phyloP scores from a whole-genome alignment of 345 rosid species.

The Gossypium sturtianum region DNA sequence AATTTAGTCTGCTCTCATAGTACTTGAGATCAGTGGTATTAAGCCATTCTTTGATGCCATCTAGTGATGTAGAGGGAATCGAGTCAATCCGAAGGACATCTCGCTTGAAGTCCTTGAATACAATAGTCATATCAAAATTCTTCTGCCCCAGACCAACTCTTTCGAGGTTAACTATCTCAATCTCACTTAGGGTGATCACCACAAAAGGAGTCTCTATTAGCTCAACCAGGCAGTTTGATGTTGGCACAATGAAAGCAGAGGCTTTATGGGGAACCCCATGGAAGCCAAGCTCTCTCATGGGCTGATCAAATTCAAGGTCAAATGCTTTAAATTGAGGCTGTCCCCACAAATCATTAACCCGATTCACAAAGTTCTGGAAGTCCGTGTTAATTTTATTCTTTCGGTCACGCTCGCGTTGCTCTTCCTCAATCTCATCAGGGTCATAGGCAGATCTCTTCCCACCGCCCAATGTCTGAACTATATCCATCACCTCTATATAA shows the following conservation, averaged over 20 bases:
- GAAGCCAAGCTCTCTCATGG: conserved; percentile 46
- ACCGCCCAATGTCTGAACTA: conserved; percentile 47
- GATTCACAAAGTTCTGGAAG: conserved; percentile 42
- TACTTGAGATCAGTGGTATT: conserved; percentile 48
- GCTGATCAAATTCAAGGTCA: conserved; percentile 58
- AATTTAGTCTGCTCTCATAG: conserved; percentile 46
- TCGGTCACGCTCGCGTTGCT: conserved; percentile 42
- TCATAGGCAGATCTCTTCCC: conserved; percentile 51
- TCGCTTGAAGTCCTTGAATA: conserved; percentile 53
- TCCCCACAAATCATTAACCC: conserved; percentile 47
- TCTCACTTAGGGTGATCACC: conserved; percentile 46
- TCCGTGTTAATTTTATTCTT: conserved; percentile 44
- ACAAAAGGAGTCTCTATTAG: conserved; percentile 40
- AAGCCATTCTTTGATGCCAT: conserved; percentile 50
- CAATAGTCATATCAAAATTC: conserved; percentile 49
- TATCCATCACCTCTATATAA: conserved; percentile 49
- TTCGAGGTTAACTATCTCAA: conserved; percentile 53
- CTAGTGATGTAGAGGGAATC: conserved; percentile 45
- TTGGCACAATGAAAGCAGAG: conserved; percentile 46
- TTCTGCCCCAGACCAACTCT: conserved; percentile 54
- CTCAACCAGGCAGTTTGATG: conserved; percentile 48
- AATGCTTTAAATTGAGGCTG: conserved; percentile 39
- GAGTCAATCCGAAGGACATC: conserved; percentile 52
- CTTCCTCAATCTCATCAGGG: conserved; percentile 59
- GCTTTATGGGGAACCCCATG: conserved; percentile 52